Evolutionary conservation across 805 yeast genomes (phyloP).

Genomic region (Hanseniaspora valbyensis): DNA sequence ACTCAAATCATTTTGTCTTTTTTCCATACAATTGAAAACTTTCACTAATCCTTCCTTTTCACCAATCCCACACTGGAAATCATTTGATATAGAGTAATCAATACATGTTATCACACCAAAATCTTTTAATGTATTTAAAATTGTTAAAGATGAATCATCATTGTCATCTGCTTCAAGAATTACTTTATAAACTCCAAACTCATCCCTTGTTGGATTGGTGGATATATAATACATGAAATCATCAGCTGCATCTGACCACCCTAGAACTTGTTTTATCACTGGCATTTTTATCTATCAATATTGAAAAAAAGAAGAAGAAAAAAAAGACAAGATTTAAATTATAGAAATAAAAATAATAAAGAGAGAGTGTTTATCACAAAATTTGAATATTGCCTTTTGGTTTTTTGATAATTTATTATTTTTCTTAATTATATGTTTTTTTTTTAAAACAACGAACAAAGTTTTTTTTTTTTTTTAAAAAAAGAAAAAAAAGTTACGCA

Average conservation of each 20-base stretch:
- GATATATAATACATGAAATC: constrained; percentile 36
- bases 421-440: too few species aligned
- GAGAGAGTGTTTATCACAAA: neutral
- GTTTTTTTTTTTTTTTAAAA: too few species aligned
- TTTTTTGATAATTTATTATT: too few species aligned
- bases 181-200: constrained; percentile 55
- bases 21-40: constrained; percentile 44
- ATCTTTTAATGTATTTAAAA: constrained; percentile 45
- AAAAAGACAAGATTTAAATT: neutral
- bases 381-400: too few species aligned
- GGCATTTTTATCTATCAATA: too few species aligned
- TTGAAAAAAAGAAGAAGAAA: neutral
- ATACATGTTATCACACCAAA: constrained; percentile 59
- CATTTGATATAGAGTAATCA: constrained; percentile 44
- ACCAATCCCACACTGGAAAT: constrained; percentile 63
- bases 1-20: constrained; percentile 15
- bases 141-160: constrained; percentile 43
- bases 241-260: constrained; percentile 22
- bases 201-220: constrained; percentile 72
- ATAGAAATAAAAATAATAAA: neutral
- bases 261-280: constrained; percentile 18
- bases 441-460: too few species aligned
- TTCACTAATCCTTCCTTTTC: constrained; percentile 58
- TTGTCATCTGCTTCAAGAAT: constrained; percentile 35
- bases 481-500: too few species aligned